Base-by-base conservation (phyloP, 331 rosid species). In the Acacia concinna region DNA sequence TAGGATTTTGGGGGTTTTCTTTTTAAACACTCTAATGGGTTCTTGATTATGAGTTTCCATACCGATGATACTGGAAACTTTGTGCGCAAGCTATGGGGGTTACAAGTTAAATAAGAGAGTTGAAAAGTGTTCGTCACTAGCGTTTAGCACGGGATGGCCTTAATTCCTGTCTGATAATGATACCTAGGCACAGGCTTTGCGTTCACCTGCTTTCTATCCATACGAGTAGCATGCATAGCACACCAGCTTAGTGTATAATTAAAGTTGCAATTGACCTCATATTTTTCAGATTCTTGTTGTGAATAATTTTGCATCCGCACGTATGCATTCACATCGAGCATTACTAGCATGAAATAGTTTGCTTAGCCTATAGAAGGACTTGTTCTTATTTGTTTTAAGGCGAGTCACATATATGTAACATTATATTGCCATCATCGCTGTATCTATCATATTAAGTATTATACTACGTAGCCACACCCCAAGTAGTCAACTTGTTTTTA, bases 1-100 rank as follows among this genome's bases (percentile, higher is more conserved):
- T 60, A 31, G 76, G 49, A 59, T 73, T 83, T 57, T 57, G 40
- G 21, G 68, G 38, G 35, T 82, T 83, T 74, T 69, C 78, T 77
- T 68, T 51, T 73, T 20, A 31, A 32, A 32, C 3, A 59, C 63
- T 57, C 30, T 6, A 74, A 30, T 81, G 72, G 59, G 66, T 73
- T 44, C n/a, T 76, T 46, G 77, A 74, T 28, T 62, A 1, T 68
- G 8, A 57, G 44, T 71, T 51, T 38, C 40, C 11, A 60, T 56
- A 34, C 5, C 4, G 30, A 8, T 41, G 28, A 37, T 28, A 21
- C 40, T 27, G 46, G n/a, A 51, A 52, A 8, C 21, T 49, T 41
- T 10, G 57, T 46, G 6, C 32, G 41, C 43, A 12, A 72, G 68
- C 68, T 74, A 27, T 31, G 51, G 71, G 31, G 54, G 5, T 56